Evolutionary conservation across 345 rosid genomes (phyloP), one percentile per base, ranked within the genome.

Genomic region (Aethionema arabicum): DNA sequence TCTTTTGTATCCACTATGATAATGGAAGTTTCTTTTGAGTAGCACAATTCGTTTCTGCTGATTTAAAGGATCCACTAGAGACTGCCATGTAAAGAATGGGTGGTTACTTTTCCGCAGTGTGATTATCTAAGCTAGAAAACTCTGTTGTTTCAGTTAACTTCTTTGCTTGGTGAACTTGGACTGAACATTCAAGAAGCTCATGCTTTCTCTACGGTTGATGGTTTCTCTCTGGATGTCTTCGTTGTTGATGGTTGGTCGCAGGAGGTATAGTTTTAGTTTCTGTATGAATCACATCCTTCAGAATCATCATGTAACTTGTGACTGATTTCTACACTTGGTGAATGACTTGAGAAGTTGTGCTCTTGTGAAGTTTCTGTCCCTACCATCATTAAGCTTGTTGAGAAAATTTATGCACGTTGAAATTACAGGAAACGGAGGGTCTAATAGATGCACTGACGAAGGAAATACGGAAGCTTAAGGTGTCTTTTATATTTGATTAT

Each of bases 181-280:
- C 73, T 93, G 72, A 84, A 85, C 72, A 93, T 93, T 65, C 85
- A 85, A 78, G 99, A 93, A 72, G 97, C 99, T 67, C 97, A 87
- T 74, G 99, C 91, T 13, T 90, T 93, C 78, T 90, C 97, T 37
- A 93, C 96, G 1, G 82, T 36, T 8, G 99, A 93, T 78, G 99
- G 99, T 64, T 93, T 73, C 80, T 93, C 97, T 59, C 76, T 90
- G 31, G 99, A 87, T 65, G 92, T 90, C 56, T 90, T 93, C 68
- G 95, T 93, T 60, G 97, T 93, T 82, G 92, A 87, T 68, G 99
- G 99, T 63, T 93, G 96, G 97, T 80, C 78, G 3, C 78, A 79
- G 71, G 96, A 90, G 96, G 97, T 90, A 82, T 30, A 43, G 37
- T 56, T 42, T 56, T 52, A 6, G 61, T 11, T 59, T 53, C 32